Percentiles rank a stretch among this genome's conserved stretches.
Evolutionary conservation across 257 asterid genomes (phyloP).

Genomic region (Primulina tabacum): DNA sequence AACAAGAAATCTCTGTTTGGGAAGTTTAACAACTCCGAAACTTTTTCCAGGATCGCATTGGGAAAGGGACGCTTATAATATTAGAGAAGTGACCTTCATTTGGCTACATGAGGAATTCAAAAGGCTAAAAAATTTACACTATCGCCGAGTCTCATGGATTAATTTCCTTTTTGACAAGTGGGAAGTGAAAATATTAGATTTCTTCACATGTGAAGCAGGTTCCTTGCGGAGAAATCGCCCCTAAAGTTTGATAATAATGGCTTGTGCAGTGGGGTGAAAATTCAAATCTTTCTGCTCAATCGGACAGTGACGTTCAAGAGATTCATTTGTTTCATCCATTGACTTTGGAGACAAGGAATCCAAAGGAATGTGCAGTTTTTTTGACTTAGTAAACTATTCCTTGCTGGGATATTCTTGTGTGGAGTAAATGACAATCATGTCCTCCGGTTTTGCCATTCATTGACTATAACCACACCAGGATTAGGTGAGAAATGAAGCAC

Average conservation of each 20-base stretch:
- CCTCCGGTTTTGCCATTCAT: neutral
- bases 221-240: neutral
- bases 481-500: too few species aligned
- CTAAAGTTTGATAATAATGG: conserved; percentile 22
- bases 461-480: too few species aligned
- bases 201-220: neutral
- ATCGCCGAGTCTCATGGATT: conserved; percentile 49
- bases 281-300: conserved; percentile 24
- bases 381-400: conserved; percentile 39
- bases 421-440: neutral
- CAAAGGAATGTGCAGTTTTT: conserved; percentile 29
- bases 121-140: conserved; percentile 16
- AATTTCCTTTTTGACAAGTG: conserved; percentile 11
- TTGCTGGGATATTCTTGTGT: neutral
- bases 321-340: conserved; percentile 31
- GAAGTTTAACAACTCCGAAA: too few species aligned
- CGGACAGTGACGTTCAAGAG: conserved; percentile 23
- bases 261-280: conserved; percentile 4
- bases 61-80: conserved; percentile 1
- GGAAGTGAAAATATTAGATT: neutral
- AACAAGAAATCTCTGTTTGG: neutral
- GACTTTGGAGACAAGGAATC: conserved; percentile 47
- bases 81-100: conserved; percentile 24
- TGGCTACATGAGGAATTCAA: neutral
- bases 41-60: neutral